These are phyloP conservation scores for Xylaria hypoxylon DNA, from an alignment of 2,329 filamentous ascomycete genomes.

Conservation along the genomic window DNA sequence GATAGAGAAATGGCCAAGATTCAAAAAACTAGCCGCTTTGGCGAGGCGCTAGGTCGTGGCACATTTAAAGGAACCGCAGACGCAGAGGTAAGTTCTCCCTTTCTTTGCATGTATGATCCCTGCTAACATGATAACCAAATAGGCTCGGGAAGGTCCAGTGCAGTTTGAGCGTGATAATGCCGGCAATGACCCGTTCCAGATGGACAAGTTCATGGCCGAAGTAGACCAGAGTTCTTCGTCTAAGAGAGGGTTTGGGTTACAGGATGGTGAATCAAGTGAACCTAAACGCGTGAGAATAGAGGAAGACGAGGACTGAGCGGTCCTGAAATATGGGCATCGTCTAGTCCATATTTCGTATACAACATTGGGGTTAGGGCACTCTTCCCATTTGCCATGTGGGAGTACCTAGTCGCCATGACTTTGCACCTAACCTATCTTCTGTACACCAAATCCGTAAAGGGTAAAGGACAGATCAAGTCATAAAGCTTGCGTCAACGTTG, in stretches of 20 bases:
- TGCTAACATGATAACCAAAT: slow-evolving; percentile 49
- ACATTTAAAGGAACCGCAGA: slow-evolving; percentile 91
- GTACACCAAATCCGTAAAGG: neutral
- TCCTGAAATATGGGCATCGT: slow-evolving; percentile 13
- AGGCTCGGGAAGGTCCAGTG: slow-evolving; percentile 88
- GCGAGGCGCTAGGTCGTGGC: slow-evolving; percentile 86
- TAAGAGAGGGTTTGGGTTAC: slow-evolving; percentile 81
- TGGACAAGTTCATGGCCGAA: slow-evolving; percentile 92
- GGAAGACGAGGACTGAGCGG: slow-evolving; percentile 63
- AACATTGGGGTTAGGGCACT: neutral
- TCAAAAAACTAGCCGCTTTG: slow-evolving; percentile 84
- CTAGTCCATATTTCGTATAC: neutral
- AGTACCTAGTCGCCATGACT: neutral
- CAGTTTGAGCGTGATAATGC: slow-evolving; percentile 89
- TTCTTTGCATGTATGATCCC: slow-evolving; percentile 20
- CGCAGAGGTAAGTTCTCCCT: slow-evolving; percentile 72
- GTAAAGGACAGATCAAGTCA: neutral
- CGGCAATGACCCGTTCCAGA: slow-evolving; percentile 84
- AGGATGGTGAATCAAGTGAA: slow-evolving; percentile 70
- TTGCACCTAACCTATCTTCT: neutral
- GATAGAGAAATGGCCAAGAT: slow-evolving; percentile 89
- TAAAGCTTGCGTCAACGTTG: neutral
- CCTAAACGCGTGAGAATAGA: slow-evolving; percentile 83
- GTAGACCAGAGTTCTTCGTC: slow-evolving; percentile 70
- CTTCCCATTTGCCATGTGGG: neutral